Conservation (phyloP, 495 filamentous ascomycete species). For the Penicillium steckii region DNA sequence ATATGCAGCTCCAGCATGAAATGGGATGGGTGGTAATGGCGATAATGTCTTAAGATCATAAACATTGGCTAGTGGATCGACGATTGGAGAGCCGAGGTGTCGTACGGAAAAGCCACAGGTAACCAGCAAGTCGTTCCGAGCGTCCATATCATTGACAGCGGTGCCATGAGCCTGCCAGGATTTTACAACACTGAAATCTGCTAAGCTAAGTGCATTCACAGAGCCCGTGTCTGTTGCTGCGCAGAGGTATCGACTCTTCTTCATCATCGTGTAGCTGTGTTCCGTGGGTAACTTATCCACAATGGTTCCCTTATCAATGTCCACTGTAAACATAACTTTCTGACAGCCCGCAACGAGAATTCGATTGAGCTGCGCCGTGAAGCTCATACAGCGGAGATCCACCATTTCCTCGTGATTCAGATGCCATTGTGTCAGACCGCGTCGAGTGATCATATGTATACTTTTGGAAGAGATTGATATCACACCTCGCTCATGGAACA, state of each 20-base stretch:
- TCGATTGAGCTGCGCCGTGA: constrained; percentile 80
- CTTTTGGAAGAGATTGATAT: constrained; percentile 74
- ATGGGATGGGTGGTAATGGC: constrained; percentile 84
- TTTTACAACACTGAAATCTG: constrained; percentile 73
- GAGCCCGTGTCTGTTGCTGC: constrained; percentile 82
- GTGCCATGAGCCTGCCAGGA: constrained; percentile 84
- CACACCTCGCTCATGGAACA: constrained; percentile 84
- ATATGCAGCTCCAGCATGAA: constrained; percentile 86
- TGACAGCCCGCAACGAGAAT: constrained; percentile 87
- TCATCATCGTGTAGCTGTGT: constrained; percentile 85
- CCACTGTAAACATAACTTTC: constrained; percentile 82
- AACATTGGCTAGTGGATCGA: constrained; percentile 89
- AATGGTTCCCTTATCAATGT: constrained; percentile 81
- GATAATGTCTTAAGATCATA: constrained; percentile 87
- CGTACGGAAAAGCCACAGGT: constrained; percentile 92
- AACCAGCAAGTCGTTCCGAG: constrained; percentile 83
- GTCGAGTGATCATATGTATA: constrained; percentile 79
- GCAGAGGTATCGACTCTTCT: constrained; percentile 83
- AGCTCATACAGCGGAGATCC: constrained; percentile 89
- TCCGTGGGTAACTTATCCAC: constrained; percentile 70
- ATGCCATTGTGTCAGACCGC: constrained; percentile 84
- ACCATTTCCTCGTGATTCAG: constrained; percentile 73
- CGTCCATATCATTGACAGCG: constrained; percentile 92
- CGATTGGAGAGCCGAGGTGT: constrained; percentile 60
- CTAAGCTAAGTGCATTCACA: constrained; percentile 80